Evolutionary conservation across 768 basidiomycete species (phyloP), one percentile per base, ranked within the genome.

Genomic region (Crucibulum laeve): DNA sequence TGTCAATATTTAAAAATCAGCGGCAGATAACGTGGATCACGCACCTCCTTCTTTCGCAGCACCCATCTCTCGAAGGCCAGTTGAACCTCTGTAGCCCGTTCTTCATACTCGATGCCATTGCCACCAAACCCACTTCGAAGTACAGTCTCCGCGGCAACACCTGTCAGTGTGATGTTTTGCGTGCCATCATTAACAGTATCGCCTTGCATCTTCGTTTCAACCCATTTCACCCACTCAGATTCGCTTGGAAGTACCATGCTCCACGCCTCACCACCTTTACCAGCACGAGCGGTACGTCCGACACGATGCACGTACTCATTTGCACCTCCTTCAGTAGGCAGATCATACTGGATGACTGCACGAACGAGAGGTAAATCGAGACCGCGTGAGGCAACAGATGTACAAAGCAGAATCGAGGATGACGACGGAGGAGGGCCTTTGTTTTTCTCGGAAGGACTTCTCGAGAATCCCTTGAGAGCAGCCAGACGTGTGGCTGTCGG

Each of bases 261-360:
- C 93, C 94, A 97, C 2, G 94, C 91, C 61, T 98, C 91, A 47
- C 96, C 96, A 19, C 91, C 89, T 52, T 86, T 89, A 11, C 96
- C 96, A 5, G 87, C 94, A 61, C 96, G 91, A 11, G 96, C 96
- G 3, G 96, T 99, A 40, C 96, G 84, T 22, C 96, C 96, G 5
- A 98, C 91, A 37, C 96, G 80, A 67, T 99, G 96, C 7, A 99
- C 83, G 54, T 99, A 98, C 60, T 99, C 96, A 8, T 87, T 96
- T 21, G 84, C 84, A 7, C 96, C 95, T 14, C 93, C 90, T 69
- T 99, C 96, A 0, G 96, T 98, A 0, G 96, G 95, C 17, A 98
- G 78, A 60, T 99, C 96, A 56, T 96, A 96, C 58, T 99, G 96
- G 24, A 98, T 68, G 48, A 99, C 93, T 2, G 91, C 89, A 25